A percentile compares a stretch with the other conserved stretches of the same genome.
phyloP scores from a whole-genome alignment of 192 early-diverging fungal genomes.

The Coemansia sp. region DNA sequence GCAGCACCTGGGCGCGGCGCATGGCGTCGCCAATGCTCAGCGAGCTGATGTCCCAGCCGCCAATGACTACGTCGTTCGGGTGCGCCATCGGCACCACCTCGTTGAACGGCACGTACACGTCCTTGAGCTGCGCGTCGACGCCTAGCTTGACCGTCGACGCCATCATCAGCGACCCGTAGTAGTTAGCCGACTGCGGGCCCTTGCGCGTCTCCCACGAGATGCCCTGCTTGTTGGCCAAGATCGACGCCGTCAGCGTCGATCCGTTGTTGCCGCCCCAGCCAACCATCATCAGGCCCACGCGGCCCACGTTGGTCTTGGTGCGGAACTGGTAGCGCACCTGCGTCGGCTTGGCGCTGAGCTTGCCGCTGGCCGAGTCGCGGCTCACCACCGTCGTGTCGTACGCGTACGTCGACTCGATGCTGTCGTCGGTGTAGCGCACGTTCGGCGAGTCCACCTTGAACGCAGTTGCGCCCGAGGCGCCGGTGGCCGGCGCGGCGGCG shows the following conservation, averaged over 20 bases:
- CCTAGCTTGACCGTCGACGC: constrained; percentile 96
- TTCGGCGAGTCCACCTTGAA: constrained; percentile 89
- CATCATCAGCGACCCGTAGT: constrained; percentile 95
- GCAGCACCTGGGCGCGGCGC: constrained; percentile 93
- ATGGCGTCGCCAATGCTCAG: constrained; percentile 86
- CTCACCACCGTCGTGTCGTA: constrained; percentile 86
- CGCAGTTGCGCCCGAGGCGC: constrained; percentile 46
- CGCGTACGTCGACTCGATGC: constrained; percentile 80
- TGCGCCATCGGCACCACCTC: constrained; percentile 93
- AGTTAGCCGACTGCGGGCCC: constrained; percentile 90
- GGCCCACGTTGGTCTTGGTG: constrained; percentile 68
- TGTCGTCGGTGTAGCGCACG: constrained; percentile 77
- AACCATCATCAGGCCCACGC: constrained; percentile 91
- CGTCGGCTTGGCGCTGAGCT: constrained; percentile 75
- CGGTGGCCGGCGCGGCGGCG: constrained; percentile 19
- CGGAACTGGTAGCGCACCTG: constrained; percentile 88
- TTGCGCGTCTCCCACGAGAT: constrained; percentile 91
- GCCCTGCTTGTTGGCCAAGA: constrained; percentile 87
- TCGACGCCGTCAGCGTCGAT: constrained; percentile 92
- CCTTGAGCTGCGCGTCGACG: constrained; percentile 72
- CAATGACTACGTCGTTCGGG: constrained; percentile 95
- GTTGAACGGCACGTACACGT: constrained; percentile 91
- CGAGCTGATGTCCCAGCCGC: constrained; percentile 96
- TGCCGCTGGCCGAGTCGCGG: constrained; percentile 60
- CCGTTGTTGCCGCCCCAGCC: constrained; percentile 99